Base-by-base conservation (phyloP, 371 early-diverging fungal genomes). In the Paraphysoderma sedebokerense region DNA sequence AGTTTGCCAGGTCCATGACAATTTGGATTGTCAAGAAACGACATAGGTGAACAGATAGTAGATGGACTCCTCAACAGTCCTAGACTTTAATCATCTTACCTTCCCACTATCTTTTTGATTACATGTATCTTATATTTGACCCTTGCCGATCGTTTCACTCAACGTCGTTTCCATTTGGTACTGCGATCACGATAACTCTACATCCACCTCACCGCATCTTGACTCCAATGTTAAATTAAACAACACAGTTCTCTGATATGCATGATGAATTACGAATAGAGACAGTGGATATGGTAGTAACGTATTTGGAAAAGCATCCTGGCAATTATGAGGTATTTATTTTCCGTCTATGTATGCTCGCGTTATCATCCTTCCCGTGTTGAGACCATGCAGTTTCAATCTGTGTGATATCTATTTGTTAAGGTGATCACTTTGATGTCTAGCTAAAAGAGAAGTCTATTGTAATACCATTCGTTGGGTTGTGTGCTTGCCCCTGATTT, bases 281-380 rank as follows among this genome's bases (percentile, higher is more conserved):
- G 42, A 66, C 67, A 6, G 65, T 71, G 17, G 71, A 71, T 46
- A 63, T 62, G 63, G 65, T 67, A 17, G 71, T 71, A 3, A 71
- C 71, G 22, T 67, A 65, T 5, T 62, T 71, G 1, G 71, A 71
- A 48, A 66, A 66, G 55, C 67, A 71, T 56, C 59, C 61, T 26
- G 60, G 61, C 9, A 71, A 71, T 46, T 67, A 57, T 45, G 71
- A 71, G 60, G 71, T 65, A 33, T 23, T 38, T 27, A 23, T 53
- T 17, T 12, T 17, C 26, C 12, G 28, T 11, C 30, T 15, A 8
- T 13, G 8, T 20, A 17, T 44, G 24, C 8, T 19, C 47, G 30
- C 45, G 28, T 9, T 38, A 12, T 34, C 34, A 12, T 12, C 34
- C 34, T n/a, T 13, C 34, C 12, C n/a, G 34, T 34, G 34, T 12